Base-by-base conservation (phyloP, 805 yeast genomes). In the Teunomyces pallodes region DNA sequence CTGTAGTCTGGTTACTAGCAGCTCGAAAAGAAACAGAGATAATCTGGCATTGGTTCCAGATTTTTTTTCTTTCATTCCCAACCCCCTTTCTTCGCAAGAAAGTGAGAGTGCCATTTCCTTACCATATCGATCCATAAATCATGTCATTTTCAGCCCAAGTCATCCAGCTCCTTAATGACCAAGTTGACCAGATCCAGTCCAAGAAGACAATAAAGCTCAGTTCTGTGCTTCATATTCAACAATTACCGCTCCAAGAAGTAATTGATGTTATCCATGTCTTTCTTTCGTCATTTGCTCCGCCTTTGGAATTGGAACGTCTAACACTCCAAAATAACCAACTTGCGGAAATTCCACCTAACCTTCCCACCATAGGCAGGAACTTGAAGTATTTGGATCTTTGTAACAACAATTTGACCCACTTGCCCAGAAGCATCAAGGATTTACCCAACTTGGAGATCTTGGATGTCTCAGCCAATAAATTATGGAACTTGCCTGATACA, bases 321-420 rank as follows among this genome's bases (percentile, higher is more conserved):
- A 77, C 83, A 2, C 58, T 86, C 16, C 79, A 82, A 46, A 72
- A 72, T 46, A 86, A 85, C 60, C 61, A 65, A 27, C 59, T 86
- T 10, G 53, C 64, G 0, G 59, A 63, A 2, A 61, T 86, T 12
- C 87, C 90, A 0, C 57, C 62, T 1, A 72, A 69, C 42, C 74
- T 85, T 57, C 51, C 64, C 5, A 61, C 67, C 7, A 56, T 86
- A 49, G 55, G 72, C n/a, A 45, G 38, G 10, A 65, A 70, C 39
- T 65, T 87, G 45, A 70, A 80, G 46, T 84, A 82, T 52, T 65
- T 88, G 48, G 92, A 87, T 61, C 64, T 88, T 41, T 86, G 87
- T 59, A 70, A 74, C 49, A 88, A 88, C 61, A 60, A 67, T 40
- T 72, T 88, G 45, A 54, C 70, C 2, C 71, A 66, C 41, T 74